A percentile compares a stretch with the other conserved stretches of the same genome.
phyloP scores from a whole-genome alignment of 495 filamentous ascomycete species.

The Pseudevernia furfuracea region DNA sequence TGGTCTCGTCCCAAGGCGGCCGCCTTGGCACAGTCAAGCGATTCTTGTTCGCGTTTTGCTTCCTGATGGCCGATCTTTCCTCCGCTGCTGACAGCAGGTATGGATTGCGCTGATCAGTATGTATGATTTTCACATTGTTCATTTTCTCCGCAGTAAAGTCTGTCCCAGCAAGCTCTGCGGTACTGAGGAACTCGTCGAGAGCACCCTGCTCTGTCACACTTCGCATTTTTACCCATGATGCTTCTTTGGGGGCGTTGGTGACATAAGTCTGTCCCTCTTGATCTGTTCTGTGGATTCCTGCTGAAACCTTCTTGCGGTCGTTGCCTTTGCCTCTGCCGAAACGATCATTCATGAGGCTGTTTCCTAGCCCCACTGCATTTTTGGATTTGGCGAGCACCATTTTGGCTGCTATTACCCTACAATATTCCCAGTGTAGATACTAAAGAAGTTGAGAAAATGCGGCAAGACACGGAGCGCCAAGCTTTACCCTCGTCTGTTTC shows the following conservation, averaged over 20 bases:
- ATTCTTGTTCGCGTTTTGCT: slow-evolving; percentile 69
- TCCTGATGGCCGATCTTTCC: slow-evolving; percentile 65
- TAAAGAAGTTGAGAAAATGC: no score
- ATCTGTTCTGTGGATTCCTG: slow-evolving; percentile 51
- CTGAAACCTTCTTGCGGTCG: slow-evolving; percentile 56
- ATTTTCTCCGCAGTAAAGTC: slow-evolving; percentile 99
- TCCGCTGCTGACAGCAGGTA: slow-evolving; percentile 86
- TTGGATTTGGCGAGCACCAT: slow-evolving; percentile 97
- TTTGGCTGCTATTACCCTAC: no score
- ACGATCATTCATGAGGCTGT: slow-evolving; percentile 86
- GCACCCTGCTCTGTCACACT: slow-evolving; percentile 96
- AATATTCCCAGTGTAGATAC: no score
- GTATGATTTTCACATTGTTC: slow-evolving; percentile 97
- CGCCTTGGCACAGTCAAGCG: slow-evolving; percentile 83
- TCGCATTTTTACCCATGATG: slow-evolving; percentile 91
- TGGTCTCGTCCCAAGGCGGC: slow-evolving; percentile 78
- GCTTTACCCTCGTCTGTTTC: no score
- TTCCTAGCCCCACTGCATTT: slow-evolving; percentile 85
- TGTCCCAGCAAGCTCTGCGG: slow-evolving; percentile 90
- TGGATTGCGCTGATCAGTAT: slow-evolving; percentile 88
- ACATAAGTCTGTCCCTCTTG: slow-evolving; percentile 56
- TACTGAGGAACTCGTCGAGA: slow-evolving; percentile 77
- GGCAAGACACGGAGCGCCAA: no score
- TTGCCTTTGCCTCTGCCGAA: slow-evolving; percentile 82
- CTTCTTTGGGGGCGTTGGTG: slow-evolving; percentile 62